These are phyloP conservation scores for Dentiscutata heterogama DNA, from an alignment of 371 early-diverging fungal genomes.

Conservation along the genomic window DNA sequence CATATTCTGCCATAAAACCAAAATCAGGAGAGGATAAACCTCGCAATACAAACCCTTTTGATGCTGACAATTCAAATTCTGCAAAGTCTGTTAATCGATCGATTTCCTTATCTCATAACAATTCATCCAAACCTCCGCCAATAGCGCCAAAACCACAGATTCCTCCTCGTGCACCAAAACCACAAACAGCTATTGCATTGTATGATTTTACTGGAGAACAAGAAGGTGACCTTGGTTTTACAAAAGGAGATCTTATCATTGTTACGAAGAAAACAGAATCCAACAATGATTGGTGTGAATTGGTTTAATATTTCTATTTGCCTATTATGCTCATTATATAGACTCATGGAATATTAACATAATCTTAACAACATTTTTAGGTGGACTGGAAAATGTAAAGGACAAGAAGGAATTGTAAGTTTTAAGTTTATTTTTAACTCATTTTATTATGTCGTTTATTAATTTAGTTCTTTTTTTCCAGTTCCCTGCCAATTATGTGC, in stretches of 20 bases:
- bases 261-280: conserved; percentile 72
- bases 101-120: not conserved
- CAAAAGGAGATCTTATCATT: conserved; percentile 77
- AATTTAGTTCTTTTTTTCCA: conserved; percentile 45
- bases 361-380: not conserved
- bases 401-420: conserved; percentile 71
- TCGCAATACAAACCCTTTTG: not conserved
- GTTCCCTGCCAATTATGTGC: conserved; percentile 88
- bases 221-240: conserved; percentile 77
- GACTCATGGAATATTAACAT: not conserved
- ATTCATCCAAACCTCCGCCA: conserved; percentile 45
- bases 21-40: not conserved
- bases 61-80: not conserved
- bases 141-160: conserved; percentile 60
- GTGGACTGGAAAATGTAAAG: conserved; percentile 78
- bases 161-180: conserved; percentile 46
- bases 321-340: not conserved
- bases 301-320: not conserved
- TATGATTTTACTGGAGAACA: conserved; percentile 80
- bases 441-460: conserved; percentile 1
- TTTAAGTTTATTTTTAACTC: not conserved
- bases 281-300: conserved; percentile 73
- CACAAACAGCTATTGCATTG: conserved; percentile 67
- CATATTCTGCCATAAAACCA: not conserved
- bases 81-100: conserved; percentile 16